A percentile compares a stretch with the other conserved stretches of the same genome.
Conservation (phyloP, 495 filamentous ascomycete species). For the Podospora sp. region DNA sequence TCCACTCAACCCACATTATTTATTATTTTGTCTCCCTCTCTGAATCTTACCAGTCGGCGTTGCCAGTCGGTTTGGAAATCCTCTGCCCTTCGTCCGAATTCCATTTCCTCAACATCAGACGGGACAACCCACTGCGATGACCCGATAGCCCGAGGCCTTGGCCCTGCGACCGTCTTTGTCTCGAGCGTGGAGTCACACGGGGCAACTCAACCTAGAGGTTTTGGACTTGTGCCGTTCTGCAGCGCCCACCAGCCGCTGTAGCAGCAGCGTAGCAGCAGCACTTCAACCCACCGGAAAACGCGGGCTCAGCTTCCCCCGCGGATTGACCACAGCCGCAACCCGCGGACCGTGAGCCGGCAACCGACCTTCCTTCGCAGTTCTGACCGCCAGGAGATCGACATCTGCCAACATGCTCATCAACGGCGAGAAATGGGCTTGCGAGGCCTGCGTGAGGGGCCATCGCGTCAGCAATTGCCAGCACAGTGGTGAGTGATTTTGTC, state of each 20-base stretch:
- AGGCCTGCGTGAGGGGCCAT: conserved; percentile 92
- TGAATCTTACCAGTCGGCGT: conserved; percentile 18
- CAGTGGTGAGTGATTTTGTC: conserved; percentile 65
- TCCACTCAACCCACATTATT: conserved; percentile 43
- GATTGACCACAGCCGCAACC: conserved; percentile 19
- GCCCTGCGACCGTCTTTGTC: conserved; percentile 31
- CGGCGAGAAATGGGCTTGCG: conserved; percentile 89
- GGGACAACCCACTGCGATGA: conserved; percentile 33
- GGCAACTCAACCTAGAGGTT: conserved; percentile 11
- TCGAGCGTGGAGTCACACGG: conserved; percentile 25
- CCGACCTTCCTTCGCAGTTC: conserved; percentile 16
- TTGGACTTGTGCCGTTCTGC: conserved; percentile 21
- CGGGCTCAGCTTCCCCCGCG: conserved; percentile 11
- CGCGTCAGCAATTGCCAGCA: conserved; percentile 94
- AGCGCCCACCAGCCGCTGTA: conserved; percentile 23
- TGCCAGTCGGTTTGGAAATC: conserved; percentile 29
- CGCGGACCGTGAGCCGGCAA: conserved; percentile 29
- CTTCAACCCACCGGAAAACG: conserved; percentile 2
- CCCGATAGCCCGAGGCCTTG: conserved; percentile 28
- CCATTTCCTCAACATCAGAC: conserved; percentile 23
- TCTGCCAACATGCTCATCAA: conserved; percentile 77
- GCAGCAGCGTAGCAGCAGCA: conserved; percentile 21
- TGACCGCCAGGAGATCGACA: conserved; percentile 1
- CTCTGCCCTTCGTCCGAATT: conserved; percentile 31
- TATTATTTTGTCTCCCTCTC: conserved; percentile 28